Percentiles rank a stretch among this genome's conserved stretches.
phyloP scores from a whole-genome alignment of 345 rosid species.

The Chamaenerion angustifolium region DNA sequence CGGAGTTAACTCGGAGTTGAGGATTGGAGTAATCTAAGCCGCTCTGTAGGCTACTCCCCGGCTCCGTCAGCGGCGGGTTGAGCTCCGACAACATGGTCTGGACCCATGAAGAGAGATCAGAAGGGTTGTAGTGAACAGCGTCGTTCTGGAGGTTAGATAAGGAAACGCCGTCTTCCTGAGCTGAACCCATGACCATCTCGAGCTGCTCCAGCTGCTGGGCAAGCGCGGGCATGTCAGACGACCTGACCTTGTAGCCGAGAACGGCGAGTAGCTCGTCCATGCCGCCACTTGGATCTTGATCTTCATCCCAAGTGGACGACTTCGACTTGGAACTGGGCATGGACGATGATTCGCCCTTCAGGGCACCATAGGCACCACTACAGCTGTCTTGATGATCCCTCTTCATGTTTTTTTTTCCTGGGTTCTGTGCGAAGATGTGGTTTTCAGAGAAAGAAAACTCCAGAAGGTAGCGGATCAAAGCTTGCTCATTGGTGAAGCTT shows the following conservation, averaged over 20 bases:
- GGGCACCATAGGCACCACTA: conserved; percentile 12
- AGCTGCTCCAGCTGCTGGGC: conserved; percentile 82
- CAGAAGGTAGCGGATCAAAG: conserved; percentile 4
- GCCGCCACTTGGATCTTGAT: conserved; percentile 33
- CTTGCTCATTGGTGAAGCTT: background rate
- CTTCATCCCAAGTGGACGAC: conserved; percentile 22
- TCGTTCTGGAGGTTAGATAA: conserved; percentile 37
- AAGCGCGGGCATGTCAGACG: conserved; percentile 82
- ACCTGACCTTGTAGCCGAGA: conserved; percentile 66
- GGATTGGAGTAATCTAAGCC: conserved; percentile 5
- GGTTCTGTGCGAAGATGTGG: conserved; percentile 2
- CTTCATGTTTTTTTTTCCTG: conserved; percentile 26
- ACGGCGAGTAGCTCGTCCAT: conserved; percentile 77
- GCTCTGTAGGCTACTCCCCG: background rate
- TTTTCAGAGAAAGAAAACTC: conserved; percentile 5
- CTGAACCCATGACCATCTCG: conserved; percentile 58
- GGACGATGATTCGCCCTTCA: conserved; percentile 3
- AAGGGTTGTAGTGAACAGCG: conserved; percentile 66
- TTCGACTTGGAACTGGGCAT: conserved; percentile 19
- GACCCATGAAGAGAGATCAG: conserved; percentile 64
- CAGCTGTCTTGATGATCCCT: conserved; percentile 28
- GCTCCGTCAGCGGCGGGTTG: conserved; percentile 13
- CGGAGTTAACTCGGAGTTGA: conserved; percentile 1
- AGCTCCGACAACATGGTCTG: conserved; percentile 56
- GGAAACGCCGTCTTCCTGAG: conserved; percentile 41